Evolutionary conservation across 371 early-diverging fungal genomes (phyloP).

Genomic region (Gilbertella persicaria): DNA sequence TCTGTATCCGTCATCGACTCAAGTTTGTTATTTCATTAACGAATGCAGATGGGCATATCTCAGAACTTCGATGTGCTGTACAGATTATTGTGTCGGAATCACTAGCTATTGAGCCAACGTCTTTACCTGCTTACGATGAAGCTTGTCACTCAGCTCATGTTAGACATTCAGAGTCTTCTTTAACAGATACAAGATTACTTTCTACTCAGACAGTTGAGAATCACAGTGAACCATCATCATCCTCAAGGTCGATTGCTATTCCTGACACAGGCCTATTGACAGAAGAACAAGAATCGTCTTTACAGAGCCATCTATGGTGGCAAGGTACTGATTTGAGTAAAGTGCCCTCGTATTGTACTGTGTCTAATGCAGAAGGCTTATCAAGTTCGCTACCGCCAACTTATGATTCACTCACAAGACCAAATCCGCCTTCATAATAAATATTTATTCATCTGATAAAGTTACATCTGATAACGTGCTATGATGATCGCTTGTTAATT

Average conservation of each 20-base stretch:
- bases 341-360: slow-evolving; percentile 43
- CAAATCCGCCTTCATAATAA: neutral
- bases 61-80: slow-evolving; percentile 30
- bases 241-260: slow-evolving; percentile 17
- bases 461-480: neutral
- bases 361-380: slow-evolving; percentile 26
- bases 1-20: slow-evolving; percentile 27
- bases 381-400: slow-evolving; percentile 40
- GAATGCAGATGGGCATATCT: slow-evolving; percentile 31
- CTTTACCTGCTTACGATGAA: slow-evolving; percentile 29
- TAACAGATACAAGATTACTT: neutral
- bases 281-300: neutral
- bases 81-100: slow-evolving; percentile 26
- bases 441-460: neutral
- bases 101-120: slow-evolving; percentile 20
- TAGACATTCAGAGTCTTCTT: slow-evolving; percentile 1
- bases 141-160: slow-evolving; percentile 25
- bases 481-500: no score
- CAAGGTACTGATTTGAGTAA: slow-evolving; percentile 42
- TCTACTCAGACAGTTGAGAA: neutral
- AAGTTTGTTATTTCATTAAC: slow-evolving; percentile 21
- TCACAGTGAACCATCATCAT: no score
- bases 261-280: slow-evolving; percentile 4
- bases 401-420: slow-evolving; percentile 24
- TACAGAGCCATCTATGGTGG: slow-evolving; percentile 29